Percentiles rank a stretch among this genome's conserved stretches.
Evolutionary conservation across 306 rosid species (phyloP).

Genomic region (Coriaria nepalensis): DNA sequence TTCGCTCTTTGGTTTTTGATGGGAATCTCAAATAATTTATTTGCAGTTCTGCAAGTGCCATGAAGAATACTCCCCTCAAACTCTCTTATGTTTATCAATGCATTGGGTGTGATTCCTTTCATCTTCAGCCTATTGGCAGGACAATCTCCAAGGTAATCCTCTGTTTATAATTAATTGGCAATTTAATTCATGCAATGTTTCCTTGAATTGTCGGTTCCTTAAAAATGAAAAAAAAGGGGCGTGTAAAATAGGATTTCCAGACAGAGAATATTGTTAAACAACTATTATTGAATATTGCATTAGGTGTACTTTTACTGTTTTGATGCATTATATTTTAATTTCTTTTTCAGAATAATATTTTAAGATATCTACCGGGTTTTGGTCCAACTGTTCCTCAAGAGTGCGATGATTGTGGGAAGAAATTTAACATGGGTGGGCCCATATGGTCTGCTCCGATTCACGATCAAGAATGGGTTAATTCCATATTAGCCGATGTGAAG

Average conservation of each 20-base stretch:
- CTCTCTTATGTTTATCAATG: slow-evolving; percentile 96
- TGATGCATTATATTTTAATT: slow-evolving; percentile 11
- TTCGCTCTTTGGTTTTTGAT: slow-evolving; percentile 8
- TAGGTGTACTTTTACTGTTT: slow-evolving; percentile 1
- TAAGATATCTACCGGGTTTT: slow-evolving; percentile 76
- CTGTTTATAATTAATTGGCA: not conserved
- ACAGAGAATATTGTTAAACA: not conserved
- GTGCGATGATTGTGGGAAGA: slow-evolving; percentile 85
- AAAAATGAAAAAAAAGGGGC: too few relatives aligned
- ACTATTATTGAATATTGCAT: not conserved
- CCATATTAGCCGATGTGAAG: slow-evolving; percentile 56
- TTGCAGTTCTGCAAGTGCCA: slow-evolving; percentile 90
- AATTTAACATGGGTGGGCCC: slow-evolving; percentile 91
- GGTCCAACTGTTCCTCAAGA: slow-evolving; percentile 90
- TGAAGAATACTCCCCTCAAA: slow-evolving; percentile 91
- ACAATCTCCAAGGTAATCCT: slow-evolving; percentile 58
- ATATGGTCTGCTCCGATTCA: slow-evolving; percentile 97
- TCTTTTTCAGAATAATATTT: slow-evolving; percentile 53
- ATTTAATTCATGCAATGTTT: too few relatives aligned
- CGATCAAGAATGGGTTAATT: slow-evolving; percentile 87
- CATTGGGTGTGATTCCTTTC: slow-evolving; percentile 94
- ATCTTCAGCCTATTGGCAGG: slow-evolving; percentile 84
- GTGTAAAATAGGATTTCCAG: not conserved
- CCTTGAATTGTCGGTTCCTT: too few relatives aligned
- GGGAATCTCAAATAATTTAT: slow-evolving; percentile 18